phyloP scores from a whole-genome alignment of 306 rosid genomes.

The Lablab purpureus region DNA sequence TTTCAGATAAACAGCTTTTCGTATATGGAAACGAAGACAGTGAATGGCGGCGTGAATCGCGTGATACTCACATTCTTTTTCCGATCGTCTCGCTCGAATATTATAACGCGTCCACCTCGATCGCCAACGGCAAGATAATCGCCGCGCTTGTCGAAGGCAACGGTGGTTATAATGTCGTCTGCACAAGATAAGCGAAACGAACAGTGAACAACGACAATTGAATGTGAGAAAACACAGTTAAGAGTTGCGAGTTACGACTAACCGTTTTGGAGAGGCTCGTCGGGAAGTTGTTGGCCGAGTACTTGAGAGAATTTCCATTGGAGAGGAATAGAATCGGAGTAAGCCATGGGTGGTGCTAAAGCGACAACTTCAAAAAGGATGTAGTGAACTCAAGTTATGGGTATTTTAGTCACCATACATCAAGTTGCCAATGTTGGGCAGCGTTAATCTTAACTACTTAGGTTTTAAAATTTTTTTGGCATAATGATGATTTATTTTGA shows the following conservation, averaged over 20 bases:
- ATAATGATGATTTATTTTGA: too few relatives aligned
- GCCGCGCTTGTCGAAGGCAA: slow-evolving; percentile 71
- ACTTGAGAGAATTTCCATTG: slow-evolving; percentile 2
- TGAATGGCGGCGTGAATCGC: neutral
- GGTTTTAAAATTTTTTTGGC: too few relatives aligned
- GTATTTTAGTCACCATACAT: too few relatives aligned
- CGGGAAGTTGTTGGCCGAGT: slow-evolving; percentile 2
- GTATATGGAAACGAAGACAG: neutral
- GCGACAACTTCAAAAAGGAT: too few relatives aligned
- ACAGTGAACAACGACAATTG: neutral
- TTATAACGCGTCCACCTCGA: slow-evolving; percentile 75
- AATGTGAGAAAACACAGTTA: neutral
- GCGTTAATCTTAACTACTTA: too few relatives aligned
- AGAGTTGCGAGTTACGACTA: neutral
- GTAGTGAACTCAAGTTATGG: too few relatives aligned
- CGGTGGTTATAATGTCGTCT: slow-evolving; percentile 66
- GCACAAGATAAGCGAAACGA: slow-evolving; percentile 19
- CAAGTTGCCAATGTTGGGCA: too few relatives aligned
- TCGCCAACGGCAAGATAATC: slow-evolving; percentile 80
- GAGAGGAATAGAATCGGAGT: neutral
- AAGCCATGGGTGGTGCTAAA: slow-evolving; percentile 1
- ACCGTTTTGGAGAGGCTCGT: slow-evolving; percentile 15
- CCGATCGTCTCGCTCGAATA: slow-evolving; percentile 60
- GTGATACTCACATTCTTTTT: slow-evolving; percentile 63
- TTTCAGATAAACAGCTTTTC: slow-evolving; percentile 11